Conservation (phyloP, 208 protist genomes). For the Trypanosoma platydactyli region DNA sequence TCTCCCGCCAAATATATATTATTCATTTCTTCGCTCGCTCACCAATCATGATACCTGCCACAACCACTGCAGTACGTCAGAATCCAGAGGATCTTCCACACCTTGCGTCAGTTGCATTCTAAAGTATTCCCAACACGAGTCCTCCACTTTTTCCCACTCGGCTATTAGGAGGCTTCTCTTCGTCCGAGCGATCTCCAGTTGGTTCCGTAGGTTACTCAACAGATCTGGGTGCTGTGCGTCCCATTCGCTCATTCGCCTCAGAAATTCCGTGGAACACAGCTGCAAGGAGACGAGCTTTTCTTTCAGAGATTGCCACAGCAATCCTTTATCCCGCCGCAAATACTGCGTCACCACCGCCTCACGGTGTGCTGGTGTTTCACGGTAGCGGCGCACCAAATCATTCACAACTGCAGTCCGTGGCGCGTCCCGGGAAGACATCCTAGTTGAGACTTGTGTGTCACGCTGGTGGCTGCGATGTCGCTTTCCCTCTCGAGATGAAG, state of each 20-base stretch:
- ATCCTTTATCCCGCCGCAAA: constrained; percentile 7
- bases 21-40: not conserved
- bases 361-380: not conserved
- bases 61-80: not conserved
- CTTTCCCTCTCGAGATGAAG: no score
- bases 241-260: constrained; percentile 2
- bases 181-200: constrained; percentile 2
- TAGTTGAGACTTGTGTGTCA: not conserved
- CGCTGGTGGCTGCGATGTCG: not conserved
- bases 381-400: not conserved
- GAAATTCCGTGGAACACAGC: not conserved
- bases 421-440: not conserved
- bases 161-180: not conserved
- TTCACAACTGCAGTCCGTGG: not conserved
- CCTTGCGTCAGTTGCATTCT: constrained; percentile 1
- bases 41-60: not conserved
- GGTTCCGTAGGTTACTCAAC: not conserved
- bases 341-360: not conserved
- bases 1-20: not conserved
- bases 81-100: not conserved
- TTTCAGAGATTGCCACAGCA: constrained; percentile 2
- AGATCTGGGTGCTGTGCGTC: not conserved
- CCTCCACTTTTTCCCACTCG: constrained; percentile 20
- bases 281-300: not conserved
- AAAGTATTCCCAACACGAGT: constrained; percentile 17